Evolutionary conservation across 108 stramenopile species (phyloP).

Genomic region (Fragilariopsis cylindrus): DNA sequence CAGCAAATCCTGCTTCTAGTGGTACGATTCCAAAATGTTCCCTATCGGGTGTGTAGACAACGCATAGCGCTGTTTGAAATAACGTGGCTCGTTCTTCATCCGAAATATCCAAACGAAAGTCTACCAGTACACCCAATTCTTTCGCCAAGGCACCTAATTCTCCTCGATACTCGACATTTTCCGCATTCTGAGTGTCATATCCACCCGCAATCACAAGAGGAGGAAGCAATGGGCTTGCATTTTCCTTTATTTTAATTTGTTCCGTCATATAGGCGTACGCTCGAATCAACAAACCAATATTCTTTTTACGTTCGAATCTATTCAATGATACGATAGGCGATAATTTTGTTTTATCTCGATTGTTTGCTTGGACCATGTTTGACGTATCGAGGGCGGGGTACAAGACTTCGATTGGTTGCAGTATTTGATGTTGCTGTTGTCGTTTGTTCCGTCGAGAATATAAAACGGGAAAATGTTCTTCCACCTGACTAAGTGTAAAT

Average conservation of each 20-base stretch:
- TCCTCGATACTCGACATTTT: conserved; percentile 92
- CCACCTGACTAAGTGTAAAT: conserved; percentile 85
- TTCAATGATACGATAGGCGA: conserved; percentile 83
- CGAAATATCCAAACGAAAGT: conserved; percentile 73
- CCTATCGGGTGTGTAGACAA: conserved; percentile 93
- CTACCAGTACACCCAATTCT: conserved; percentile 37
- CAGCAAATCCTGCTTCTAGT: conserved; percentile 95
- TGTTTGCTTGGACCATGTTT: conserved; percentile 22
- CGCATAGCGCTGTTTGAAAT: conserved; percentile 66
- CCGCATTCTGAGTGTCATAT: conserved; percentile 90
- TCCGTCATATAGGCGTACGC: conserved; percentile 52
- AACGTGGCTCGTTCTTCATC: conserved; percentile 75
- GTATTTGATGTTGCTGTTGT: background rate
- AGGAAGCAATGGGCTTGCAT: conserved; percentile 24
- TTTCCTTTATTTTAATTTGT: background rate
- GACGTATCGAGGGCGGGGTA: conserved; percentile 29
- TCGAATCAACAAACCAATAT: conserved; percentile 70
- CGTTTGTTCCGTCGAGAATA: background rate
- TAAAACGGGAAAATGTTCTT: conserved; percentile 68
- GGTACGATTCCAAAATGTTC: conserved; percentile 99
- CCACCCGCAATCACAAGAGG: conserved; percentile 93
- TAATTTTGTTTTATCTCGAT: conserved; percentile 23
- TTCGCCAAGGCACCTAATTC: conserved; percentile 69
- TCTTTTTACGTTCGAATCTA: conserved; percentile 98
- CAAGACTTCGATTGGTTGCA: conserved; percentile 19